phyloP scores from a whole-genome alignment of 2,329 filamentous ascomycete genomes.

The Aspergillus chevalieri region DNA sequence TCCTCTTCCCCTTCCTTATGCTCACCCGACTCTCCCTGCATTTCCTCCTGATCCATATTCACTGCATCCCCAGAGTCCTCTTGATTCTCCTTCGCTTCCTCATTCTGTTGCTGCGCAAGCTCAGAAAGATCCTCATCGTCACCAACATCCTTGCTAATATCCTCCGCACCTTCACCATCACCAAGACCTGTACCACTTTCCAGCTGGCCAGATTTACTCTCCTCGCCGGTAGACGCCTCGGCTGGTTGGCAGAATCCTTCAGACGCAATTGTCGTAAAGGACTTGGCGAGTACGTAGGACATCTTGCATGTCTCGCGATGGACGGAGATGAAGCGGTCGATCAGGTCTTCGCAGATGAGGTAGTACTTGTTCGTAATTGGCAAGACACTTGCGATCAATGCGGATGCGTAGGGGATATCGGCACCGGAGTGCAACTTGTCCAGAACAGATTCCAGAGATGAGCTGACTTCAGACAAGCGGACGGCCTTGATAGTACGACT shows the following conservation, averaged over 20 bases:
- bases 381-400: slow-evolving; percentile 55
- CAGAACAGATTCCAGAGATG: slow-evolving; percentile 41
- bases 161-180: slow-evolving; percentile 89
- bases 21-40: slow-evolving; percentile 78
- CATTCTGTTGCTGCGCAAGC: slow-evolving; percentile 75
- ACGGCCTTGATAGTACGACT: slow-evolving; percentile 53
- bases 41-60: slow-evolving; percentile 69
- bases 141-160: slow-evolving; percentile 95
- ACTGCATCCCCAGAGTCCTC: slow-evolving; percentile 44
- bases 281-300: slow-evolving; percentile 66
- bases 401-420: slow-evolving; percentile 44
- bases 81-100: slow-evolving; percentile 43
- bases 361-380: slow-evolving; percentile 73
- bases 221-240: slow-evolving; percentile 67
- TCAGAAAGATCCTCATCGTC: slow-evolving; percentile 91
- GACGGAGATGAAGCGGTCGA: slow-evolving; percentile 55
- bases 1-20: slow-evolving; percentile 36
- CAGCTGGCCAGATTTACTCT: slow-evolving; percentile 67
- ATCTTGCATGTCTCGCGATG: slow-evolving; percentile 69
- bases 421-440: slow-evolving; percentile 39
- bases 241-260: slow-evolving; percentile 89
- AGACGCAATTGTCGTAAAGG: slow-evolving; percentile 70
- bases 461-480: slow-evolving; percentile 52
- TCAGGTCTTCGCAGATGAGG: slow-evolving; percentile 52
- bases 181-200: slow-evolving; percentile 90